These are phyloP conservation scores for Paramecium caudatum DNA, from an alignment of 73 alveolate species.

Conservation along the genomic window DNA sequence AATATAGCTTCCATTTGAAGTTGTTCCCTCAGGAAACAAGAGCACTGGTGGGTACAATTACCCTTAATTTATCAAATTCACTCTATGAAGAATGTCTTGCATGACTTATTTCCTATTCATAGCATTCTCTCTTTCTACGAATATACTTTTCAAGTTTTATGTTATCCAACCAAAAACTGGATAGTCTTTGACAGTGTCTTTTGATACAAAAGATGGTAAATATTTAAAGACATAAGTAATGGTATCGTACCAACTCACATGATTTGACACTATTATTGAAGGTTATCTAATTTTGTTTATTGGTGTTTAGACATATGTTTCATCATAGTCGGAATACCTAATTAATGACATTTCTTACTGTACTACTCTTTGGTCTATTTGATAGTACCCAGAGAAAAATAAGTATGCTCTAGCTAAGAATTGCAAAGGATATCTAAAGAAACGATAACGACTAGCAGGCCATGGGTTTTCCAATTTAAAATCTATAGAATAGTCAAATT, in stretches of 20 bases:
- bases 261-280: constrained; percentile 73
- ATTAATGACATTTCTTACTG: neutral
- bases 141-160: constrained; percentile 64
- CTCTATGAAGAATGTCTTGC: constrained; percentile 75
- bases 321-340: constrained; percentile 71
- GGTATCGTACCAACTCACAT: constrained; percentile 75
- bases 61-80: constrained; percentile 82
- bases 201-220: constrained; percentile 76
- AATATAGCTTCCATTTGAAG: constrained; percentile 83
- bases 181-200: constrained; percentile 32
- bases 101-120: constrained; percentile 53
- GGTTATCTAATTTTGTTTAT: constrained; percentile 9
- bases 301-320: constrained; percentile 43
- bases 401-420: constrained; percentile 61
- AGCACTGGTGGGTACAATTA: constrained; percentile 81
- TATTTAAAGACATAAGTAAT: constrained; percentile 57
- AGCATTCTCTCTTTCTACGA: constrained; percentile 68
- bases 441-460: constrained; percentile 18
- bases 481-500: constrained; percentile 32
- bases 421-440: neutral
- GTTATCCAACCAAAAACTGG: constrained; percentile 75
- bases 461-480: constrained; percentile 55
- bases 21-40: constrained; percentile 90
- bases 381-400: constrained; percentile 68
- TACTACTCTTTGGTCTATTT: constrained; percentile 46